phyloP scores from a whole-genome alignment of 345 rosid genomes.

The Theobroma cacao region DNA sequence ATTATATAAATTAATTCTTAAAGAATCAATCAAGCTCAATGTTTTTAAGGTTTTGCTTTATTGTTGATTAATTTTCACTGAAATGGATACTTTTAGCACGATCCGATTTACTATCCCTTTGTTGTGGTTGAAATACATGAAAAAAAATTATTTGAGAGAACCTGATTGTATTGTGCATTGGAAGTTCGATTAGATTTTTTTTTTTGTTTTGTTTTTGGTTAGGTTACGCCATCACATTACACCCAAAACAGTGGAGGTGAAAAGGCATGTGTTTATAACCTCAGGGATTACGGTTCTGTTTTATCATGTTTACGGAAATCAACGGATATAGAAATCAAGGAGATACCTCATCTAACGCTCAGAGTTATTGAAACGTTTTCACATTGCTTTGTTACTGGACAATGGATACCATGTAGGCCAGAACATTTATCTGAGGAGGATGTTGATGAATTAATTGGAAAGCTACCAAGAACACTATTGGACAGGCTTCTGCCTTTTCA shows the following conservation, averaged over 20 bases:
- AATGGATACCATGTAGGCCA: constrained; percentile 76
- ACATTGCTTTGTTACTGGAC: constrained; percentile 42
- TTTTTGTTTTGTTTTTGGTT: constrained; percentile 9
- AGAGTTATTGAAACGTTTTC: constrained; percentile 73
- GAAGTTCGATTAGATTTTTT: not conserved
- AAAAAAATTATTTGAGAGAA: not conserved
- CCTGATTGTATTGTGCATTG: not conserved
- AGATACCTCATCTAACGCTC: constrained; percentile 75
- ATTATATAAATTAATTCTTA: not conserved
- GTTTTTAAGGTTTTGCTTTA: not conserved
- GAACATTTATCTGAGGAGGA: constrained; percentile 67
- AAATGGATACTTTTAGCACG: too few relatives aligned
- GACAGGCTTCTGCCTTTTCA: constrained; percentile 81
- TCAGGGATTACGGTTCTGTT: constrained; percentile 63
- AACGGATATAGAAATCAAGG: constrained; percentile 53
- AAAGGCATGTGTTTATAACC: constrained; percentile 76
- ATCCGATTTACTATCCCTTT: not conserved
- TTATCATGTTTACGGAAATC: constrained; percentile 56
- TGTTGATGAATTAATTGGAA: constrained; percentile 56
- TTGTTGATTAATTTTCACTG: not conserved
- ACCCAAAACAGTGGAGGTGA: constrained; percentile 76
- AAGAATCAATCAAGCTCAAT: not conserved
- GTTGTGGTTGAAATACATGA: not conserved
- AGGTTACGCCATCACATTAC: constrained; percentile 72
- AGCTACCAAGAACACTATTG: constrained; percentile 58